These are phyloP conservation scores for Furcasterigmium furcatum DNA, from an alignment of 2,329 filamentous ascomycete species.

Conservation along the genomic window DNA sequence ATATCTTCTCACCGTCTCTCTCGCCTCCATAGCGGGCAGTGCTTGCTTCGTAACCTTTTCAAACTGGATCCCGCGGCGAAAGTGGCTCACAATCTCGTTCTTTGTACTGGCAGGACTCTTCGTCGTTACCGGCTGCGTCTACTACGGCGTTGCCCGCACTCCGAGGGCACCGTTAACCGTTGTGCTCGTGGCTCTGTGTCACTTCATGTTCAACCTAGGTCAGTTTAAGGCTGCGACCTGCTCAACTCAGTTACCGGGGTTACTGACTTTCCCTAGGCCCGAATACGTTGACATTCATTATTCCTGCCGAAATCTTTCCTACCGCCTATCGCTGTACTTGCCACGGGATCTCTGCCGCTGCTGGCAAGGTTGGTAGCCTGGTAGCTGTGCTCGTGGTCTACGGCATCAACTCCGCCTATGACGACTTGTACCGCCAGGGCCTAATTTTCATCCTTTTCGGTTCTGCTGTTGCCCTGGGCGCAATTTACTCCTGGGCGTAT, in stretches of 20 bases:
- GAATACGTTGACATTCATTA: slow-evolving; percentile 61
- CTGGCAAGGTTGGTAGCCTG: slow-evolving; percentile 56
- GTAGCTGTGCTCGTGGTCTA: slow-evolving; percentile 47
- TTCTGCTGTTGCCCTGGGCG: slow-evolving; percentile 44
- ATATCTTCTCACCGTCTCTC: slow-evolving; percentile 47
- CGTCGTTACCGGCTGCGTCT: slow-evolving; percentile 45
- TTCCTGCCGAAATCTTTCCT: slow-evolving; percentile 63
- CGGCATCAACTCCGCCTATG: slow-evolving; percentile 43
- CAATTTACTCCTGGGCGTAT: slow-evolving; percentile 49
- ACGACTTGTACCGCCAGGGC: slow-evolving; percentile 37
- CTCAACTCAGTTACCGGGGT: too few species aligned
- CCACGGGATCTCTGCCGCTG: slow-evolving; percentile 59
- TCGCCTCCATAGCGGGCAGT: slow-evolving; percentile 48
- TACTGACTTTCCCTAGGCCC: slow-evolving; percentile 37
- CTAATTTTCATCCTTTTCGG: slow-evolving; percentile 49
- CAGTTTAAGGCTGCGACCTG: too few species aligned
- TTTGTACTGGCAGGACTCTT: slow-evolving; percentile 42
- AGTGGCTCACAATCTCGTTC: slow-evolving; percentile 48
- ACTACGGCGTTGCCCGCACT: slow-evolving; percentile 42
- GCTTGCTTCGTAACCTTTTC: slow-evolving; percentile 44
- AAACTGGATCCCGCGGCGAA: slow-evolving; percentile 43
- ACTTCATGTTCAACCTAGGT: slow-evolving; percentile 56
- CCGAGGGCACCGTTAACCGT: slow-evolving; percentile 41
- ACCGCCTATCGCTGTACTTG: slow-evolving; percentile 61
- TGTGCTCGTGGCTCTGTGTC: slow-evolving; percentile 47